Evolutionary conservation across 1,284 basidiomycete genomes (phyloP), one percentile per base, ranked within the genome.

Genomic region (Sanghuangporus weigelae): DNA sequence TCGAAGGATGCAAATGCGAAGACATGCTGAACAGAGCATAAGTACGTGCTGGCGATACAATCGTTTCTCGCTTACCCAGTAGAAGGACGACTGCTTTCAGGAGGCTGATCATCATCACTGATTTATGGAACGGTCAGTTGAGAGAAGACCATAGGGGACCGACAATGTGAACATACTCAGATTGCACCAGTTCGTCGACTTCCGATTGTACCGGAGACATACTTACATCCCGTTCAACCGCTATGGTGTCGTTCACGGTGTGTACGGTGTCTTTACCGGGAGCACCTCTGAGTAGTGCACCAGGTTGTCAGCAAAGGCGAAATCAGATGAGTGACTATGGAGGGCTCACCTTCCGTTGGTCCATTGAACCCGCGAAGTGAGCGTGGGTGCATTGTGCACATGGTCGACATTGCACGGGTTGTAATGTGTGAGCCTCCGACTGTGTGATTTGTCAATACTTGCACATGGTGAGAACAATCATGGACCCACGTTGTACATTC

Each of bases 351-450:
- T 7, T 39, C 31, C 63, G 11, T 35, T 26, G 11, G 23, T 26
- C 59, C 63, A 60, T 23, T 64, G 58, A 46, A 57, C 63, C 23
- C 54, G 57, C 36, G 58, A 60, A 7, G 63, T 64, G 39, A 60
- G 51, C 16, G 55, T 48, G 19, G 63, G 58, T 6, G 50, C 50
- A 10, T 26, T 51, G 5, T 48, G 58, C 21, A 14, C 35, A 50
- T 46, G 46, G 39, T 38, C 56, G 16, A 40, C 19, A 23, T 46
- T 35, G 58, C 50, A 56, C 19, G 58, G 51, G 53, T 59, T 55
- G 36, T 49, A 64, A 40, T 60, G 63, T n/a, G 63, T 57, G 40
- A 56, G 59, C 42, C 46, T 64, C 38, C 57, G 58, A 7, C 63
- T 64, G 35, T 16, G 38, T 26, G 54, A 21, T 40, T 48, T 53